Evolutionary conservation across 2,329 filamentous ascomycete species (phyloP).

Genomic region (Ascochyta fabae): DNA sequence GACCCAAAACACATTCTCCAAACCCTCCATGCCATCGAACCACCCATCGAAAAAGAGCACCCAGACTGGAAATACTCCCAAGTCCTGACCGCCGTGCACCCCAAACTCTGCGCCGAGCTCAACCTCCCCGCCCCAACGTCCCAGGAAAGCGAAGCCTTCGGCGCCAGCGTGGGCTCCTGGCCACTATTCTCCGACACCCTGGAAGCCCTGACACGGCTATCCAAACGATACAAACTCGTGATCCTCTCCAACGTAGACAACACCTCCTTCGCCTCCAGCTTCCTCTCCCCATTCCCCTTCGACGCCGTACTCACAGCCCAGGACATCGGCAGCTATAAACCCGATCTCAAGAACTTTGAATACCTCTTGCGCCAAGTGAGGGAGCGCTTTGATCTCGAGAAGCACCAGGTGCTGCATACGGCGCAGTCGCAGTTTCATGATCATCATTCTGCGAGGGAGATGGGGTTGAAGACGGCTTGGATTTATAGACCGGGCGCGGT

Average conservation of each 20-base stretch:
- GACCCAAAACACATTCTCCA: constrained; percentile 41
- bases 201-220: constrained; percentile 58
- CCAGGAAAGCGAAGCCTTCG: constrained; percentile 58
- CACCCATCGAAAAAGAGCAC: constrained; percentile 58
- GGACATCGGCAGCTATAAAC: constrained; percentile 76
- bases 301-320: constrained; percentile 73
- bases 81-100: constrained; percentile 61
- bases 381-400: constrained; percentile 62
- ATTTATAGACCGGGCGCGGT: constrained; percentile 62
- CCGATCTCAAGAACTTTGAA: constrained; percentile 67
- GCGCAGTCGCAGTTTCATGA: constrained; percentile 73
- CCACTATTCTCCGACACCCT: constrained; percentile 65
- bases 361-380: constrained; percentile 65
- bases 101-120: constrained; percentile 55
- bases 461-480: constrained; percentile 69
- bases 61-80: constrained; percentile 67
- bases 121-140: constrained; percentile 47
- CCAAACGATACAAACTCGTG: constrained; percentile 63
- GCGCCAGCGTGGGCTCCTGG: constrained; percentile 60
- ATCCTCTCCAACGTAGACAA: constrained; percentile 67
- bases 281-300: constrained; percentile 60
- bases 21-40: constrained; percentile 57
- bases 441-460: constrained; percentile 67
- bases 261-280: constrained; percentile 57
- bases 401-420: constrained; percentile 67